Evolutionary conservation across 2,329 filamentous ascomycete genomes (phyloP), one percentile per base, ranked within the genome.

Genomic region (Akanthomyces dipterigenus): DNA sequence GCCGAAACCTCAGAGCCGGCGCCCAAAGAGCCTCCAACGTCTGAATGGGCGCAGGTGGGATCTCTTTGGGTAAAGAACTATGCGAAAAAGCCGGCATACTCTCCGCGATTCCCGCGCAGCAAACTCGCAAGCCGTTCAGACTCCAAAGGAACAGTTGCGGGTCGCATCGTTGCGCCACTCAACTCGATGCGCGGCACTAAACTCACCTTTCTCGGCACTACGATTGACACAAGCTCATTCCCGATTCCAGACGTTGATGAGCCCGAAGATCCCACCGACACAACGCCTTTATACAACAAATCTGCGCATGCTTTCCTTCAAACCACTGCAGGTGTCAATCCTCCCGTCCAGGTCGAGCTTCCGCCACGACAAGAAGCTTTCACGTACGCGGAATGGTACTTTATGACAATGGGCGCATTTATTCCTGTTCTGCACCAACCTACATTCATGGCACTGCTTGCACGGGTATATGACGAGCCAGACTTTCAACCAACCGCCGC

Each of bases 371-470:
- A 82, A 7, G 82, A 89, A 55, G 87, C 87, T 38, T 82, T 89
- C 58, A 85, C 81, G 38, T 91, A 89, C 68, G 84, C 86, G 7
- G 81, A 88, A 55, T 91, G 87, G 85, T 96, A 89, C 70, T 90
- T 95, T 63, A 77, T 86, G 50, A 86, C 87, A 54, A 76, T 93
- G 36, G 85, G 88, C 66, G 82, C 86, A 2, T 95, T 91, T 70
- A 77, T 87, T 12, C 91, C 91, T 3, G 73, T 93, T 9, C 77
- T 96, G n/a, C 89, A 95, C 75, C 88, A 88, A 70, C 88, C 88
- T 1, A 84, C 85, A 3, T 89, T 91, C 65, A 82, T 90, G 77
- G 76, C 78, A 54, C 71, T 93, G 67, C 76, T 88, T 65, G 78
- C 78, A 7, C 80, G 83, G 63, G 82, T 91, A 59, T 92, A 92